Evolutionary conservation across 2,329 filamentous ascomycete genomes (phyloP).

Genomic region (Ophiosphaerella korrae): DNA sequence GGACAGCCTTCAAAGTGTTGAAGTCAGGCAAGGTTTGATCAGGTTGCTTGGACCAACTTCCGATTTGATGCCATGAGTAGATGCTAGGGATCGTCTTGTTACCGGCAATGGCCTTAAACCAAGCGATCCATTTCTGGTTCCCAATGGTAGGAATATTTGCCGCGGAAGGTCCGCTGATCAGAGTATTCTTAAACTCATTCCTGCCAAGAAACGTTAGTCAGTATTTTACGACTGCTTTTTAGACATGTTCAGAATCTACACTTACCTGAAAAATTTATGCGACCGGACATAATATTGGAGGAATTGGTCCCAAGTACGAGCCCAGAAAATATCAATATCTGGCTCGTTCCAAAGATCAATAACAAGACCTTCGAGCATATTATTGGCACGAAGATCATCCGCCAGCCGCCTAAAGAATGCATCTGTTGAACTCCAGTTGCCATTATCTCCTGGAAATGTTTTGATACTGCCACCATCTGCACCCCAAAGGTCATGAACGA

Average conservation of each 20-base stretch:
- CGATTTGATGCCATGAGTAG: constrained; percentile 53
- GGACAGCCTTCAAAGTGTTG: constrained; percentile 29
- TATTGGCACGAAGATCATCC: constrained; percentile 46
- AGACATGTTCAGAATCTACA: constrained; percentile 3
- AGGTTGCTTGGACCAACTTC: constrained; percentile 22
- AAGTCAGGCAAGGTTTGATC: constrained; percentile 32
- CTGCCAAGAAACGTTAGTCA: neutral
- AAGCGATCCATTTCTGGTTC: constrained; percentile 47
- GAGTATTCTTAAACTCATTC: constrained; percentile 2
- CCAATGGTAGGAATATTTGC: constrained; percentile 37
- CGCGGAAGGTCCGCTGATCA: constrained; percentile 50
- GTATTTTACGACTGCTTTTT: constrained; percentile 7
- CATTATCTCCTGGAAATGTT: constrained; percentile 57
- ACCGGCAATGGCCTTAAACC: constrained; percentile 40
- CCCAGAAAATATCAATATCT: constrained; percentile 49
- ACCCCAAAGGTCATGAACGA: constrained; percentile 56
- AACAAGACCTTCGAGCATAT: constrained; percentile 46
- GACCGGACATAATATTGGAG: constrained; percentile 48
- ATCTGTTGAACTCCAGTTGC: constrained; percentile 55
- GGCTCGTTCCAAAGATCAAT: constrained; percentile 63
- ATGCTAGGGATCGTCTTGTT: constrained; percentile 52
- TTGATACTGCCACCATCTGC: constrained; percentile 51
- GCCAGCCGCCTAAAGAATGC: constrained; percentile 49
- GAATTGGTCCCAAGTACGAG: constrained; percentile 46
- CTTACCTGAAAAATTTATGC: constrained; percentile 46